These are phyloP conservation scores for Puccinia horiana DNA, from an alignment of 1,284 basidiomycete species.

Conservation along the genomic window DNA sequence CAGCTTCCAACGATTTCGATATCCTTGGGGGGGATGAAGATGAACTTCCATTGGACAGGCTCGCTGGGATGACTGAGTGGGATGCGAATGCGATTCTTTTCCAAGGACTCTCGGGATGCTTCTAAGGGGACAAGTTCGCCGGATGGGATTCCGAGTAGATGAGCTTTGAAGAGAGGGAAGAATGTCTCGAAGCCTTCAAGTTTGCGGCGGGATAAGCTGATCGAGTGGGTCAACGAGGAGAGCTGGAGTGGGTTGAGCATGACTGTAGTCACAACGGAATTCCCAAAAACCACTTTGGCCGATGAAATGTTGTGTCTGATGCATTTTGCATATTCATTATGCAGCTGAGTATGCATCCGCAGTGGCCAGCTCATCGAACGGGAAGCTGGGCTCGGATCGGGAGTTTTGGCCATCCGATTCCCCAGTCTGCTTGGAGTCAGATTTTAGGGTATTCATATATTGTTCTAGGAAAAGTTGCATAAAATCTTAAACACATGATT, in stretches of 20 bases:
- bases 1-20: constrained; percentile 58
- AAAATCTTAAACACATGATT: too few species aligned
- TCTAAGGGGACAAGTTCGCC: constrained; percentile 26
- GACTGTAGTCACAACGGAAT: background rate
- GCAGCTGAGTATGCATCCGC: too few species aligned
- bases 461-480: too few species aligned
- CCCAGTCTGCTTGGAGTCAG: too few species aligned
- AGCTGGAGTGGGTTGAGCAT: background rate
- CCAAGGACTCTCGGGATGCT: constrained; percentile 45
- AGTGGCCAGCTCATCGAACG: too few species aligned
- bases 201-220: constrained; percentile 15
- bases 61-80: constrained; percentile 54
- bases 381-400: too few species aligned
- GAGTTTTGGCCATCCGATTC: too few species aligned
- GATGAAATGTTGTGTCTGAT: background rate
- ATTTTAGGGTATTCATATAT: too few species aligned
- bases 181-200: constrained; percentile 15
- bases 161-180: constrained; percentile 15
- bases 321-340: too few species aligned
- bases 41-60: constrained; percentile 56
- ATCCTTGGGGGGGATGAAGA: constrained; percentile 55
- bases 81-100: constrained; percentile 54
- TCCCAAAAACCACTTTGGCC: background rate
- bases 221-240: constrained; percentile 9
- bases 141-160: constrained; percentile 38